Percentiles rank a stretch among this genome's conserved stretches.
These are phyloP conservation scores for Linanthus parryae DNA, from an alignment of 148 eudicot species.

Conservation along the genomic window DNA sequence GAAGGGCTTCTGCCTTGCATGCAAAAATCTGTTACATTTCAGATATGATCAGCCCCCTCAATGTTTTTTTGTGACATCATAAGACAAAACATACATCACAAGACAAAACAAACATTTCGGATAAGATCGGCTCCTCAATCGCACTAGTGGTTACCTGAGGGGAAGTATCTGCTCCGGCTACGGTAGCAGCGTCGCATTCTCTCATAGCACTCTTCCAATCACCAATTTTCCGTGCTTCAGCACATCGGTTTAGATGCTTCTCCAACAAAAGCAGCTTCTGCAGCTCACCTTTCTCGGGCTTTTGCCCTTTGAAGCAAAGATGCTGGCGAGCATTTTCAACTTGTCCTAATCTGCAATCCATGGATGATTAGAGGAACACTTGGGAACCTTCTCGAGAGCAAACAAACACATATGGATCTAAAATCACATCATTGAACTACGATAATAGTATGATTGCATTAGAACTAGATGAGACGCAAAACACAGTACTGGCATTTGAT, in stretches of 20 bases:
- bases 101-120: background rate
- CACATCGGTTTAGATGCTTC: constrained; percentile 32
- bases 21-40: constrained; percentile 30
- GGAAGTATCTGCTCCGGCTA: constrained; percentile 46
- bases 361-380: background rate
- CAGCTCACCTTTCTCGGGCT: constrained; percentile 26
- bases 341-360: constrained; percentile 45
- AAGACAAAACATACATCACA: background rate
- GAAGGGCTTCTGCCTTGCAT: constrained; percentile 46
- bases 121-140: background rate
- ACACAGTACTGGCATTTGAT: no score
- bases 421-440: no score
- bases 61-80: background rate
- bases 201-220: constrained; percentile 46
- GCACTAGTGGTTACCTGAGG: constrained; percentile 31
- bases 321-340: constrained; percentile 51
- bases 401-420: no score
- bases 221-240: constrained; percentile 36
- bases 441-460: no score
- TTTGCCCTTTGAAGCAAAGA: constrained; percentile 32
- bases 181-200: constrained; percentile 42
- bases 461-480: no score
- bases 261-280: constrained; percentile 38
- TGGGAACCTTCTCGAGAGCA: no score
- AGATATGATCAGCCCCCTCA: background rate